Evolutionary conservation across 1,284 basidiomycete species (phyloP).

Genomic region (Trametes polyzona): DNA sequence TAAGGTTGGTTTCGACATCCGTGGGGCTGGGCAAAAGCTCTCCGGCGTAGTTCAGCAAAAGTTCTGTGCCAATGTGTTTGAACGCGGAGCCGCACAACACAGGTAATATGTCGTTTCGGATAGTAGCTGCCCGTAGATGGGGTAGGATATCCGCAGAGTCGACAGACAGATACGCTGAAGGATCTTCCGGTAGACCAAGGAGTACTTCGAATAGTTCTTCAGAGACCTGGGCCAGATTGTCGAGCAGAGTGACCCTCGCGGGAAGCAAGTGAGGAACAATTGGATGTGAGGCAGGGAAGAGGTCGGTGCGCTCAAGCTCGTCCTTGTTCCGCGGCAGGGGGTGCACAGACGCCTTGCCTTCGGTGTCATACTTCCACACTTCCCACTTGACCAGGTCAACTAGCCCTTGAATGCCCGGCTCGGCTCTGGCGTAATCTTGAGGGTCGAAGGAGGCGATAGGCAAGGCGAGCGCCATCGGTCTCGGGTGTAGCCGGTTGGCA

Average conservation of each 20-base stretch:
- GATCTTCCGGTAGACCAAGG: conserved; percentile 56
- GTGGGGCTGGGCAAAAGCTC: conserved; percentile 80
- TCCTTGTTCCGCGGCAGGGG: conserved; percentile 57
- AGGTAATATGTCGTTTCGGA: conserved; percentile 72
- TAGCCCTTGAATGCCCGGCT: conserved; percentile 77
- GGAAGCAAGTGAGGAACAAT: conserved; percentile 64
- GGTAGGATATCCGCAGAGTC: conserved; percentile 54
- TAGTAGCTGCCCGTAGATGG: conserved; percentile 70
- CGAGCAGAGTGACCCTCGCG: conserved; percentile 73
- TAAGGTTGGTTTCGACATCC: conserved; percentile 57
- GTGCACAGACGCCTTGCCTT: conserved; percentile 48
- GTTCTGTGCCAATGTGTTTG: conserved; percentile 81
- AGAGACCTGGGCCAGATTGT: conserved; percentile 80
- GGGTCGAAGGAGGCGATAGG: conserved; percentile 76
- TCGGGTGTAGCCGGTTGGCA: conserved; percentile 72
- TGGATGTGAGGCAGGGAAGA: conserved; percentile 64
- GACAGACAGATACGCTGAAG: conserved; percentile 67
- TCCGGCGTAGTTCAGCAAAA: conserved; percentile 82
- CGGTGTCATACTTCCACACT: conserved; percentile 70
- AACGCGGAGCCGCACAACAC: conserved; percentile 85
- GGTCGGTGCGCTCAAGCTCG: conserved; percentile 42
- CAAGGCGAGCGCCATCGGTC: conserved; percentile 75
- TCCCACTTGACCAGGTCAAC: conserved; percentile 84
- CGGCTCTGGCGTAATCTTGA: conserved; percentile 64
- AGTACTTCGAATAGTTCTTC: conserved; percentile 78